Base-by-base conservation (phyloP, 148 eudicot species). In the Arctostaphylos glauca region DNA sequence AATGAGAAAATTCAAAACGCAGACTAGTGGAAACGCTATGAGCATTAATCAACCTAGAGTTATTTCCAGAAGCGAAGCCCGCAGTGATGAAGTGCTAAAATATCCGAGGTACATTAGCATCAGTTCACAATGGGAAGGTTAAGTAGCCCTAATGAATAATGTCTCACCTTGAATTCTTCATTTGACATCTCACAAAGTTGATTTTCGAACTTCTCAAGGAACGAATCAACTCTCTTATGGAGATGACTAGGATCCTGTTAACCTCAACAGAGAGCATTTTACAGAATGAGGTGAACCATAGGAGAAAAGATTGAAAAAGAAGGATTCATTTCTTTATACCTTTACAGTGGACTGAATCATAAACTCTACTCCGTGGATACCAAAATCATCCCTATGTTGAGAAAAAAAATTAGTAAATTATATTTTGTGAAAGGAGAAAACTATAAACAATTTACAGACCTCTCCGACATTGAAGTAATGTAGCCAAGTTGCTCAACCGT, bases 181-280 rank as follows among this genome's bases (percentile, higher is more conserved):
- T 25, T 84, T 41, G 92, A 85, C 92, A 96, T 89, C 80, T 91
- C 94, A 83, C 88, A 91, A 78, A 96, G 92, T 87, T 88, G 90
- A 73, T 81, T 78, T 74, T 93, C 97, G 81, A 93, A 94, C 88
- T 86, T 88, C 82, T 88, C 86, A 55, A 96, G 95, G 87, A 96
- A 96, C 48, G 93, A 92, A 78, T 93, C 92, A n/a, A 93, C 97
- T 86, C 99, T 90, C 82, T 83, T 86, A 81, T 94, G 95, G 81
- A 96, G 89, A 83, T 94, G 87, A 67, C 86, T 83, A 68, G 99
- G 99, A 62, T 90, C 98, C 99, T 96, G 89, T 84, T 77, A 50
- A 80, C 48, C 55, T 80, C 75, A 83, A 60, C 50, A 82, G 79
- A 58, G 72, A 60, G 72, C 5, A n/a, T n/a, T 25, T 71, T 81